A percentile compares a stretch with the other conserved stretches of the same genome.
These are phyloP conservation scores for Sarcocystis neurona DNA, from an alignment of 169 alveolate species.

Conservation along the genomic window DNA sequence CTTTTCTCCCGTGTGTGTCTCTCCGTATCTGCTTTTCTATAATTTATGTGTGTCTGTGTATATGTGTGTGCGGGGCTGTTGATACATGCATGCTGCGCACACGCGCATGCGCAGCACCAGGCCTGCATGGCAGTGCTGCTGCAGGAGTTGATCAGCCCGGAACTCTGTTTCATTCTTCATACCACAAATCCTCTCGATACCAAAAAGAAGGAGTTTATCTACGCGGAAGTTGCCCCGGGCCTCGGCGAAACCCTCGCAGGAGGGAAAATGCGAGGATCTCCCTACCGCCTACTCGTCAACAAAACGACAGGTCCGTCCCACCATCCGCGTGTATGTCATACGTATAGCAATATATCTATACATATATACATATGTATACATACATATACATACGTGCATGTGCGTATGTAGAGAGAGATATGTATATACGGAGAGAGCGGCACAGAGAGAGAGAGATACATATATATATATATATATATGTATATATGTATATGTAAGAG, in stretches of 20 bases:
- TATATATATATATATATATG: neutral
- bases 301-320: constrained; percentile 1
- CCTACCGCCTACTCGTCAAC: constrained; percentile 39
- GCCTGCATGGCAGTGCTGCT: constrained; percentile 52
- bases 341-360: neutral
- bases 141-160: constrained; percentile 35
- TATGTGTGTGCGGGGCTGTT: neutral
- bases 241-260: constrained; percentile 48
- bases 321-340: neutral
- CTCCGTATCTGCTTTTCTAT: neutral
- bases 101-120: constrained; percentile 14
- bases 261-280: constrained; percentile 37
- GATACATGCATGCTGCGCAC: neutral
- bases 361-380: neutral
- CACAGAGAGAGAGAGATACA: neutral
- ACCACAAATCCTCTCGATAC: constrained; percentile 18
- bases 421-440: too few species aligned
- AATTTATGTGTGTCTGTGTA: neutral
- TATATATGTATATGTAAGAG: neutral
- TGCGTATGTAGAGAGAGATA: neutral
- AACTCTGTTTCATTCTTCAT: constrained; percentile 33
- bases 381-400: neutral
- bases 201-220: neutral
- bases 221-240: constrained; percentile 50
- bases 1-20: neutral